Evolutionary conservation across 2,329 filamentous ascomycete species (phyloP).

Genomic region (Orbilia oligospora): DNA sequence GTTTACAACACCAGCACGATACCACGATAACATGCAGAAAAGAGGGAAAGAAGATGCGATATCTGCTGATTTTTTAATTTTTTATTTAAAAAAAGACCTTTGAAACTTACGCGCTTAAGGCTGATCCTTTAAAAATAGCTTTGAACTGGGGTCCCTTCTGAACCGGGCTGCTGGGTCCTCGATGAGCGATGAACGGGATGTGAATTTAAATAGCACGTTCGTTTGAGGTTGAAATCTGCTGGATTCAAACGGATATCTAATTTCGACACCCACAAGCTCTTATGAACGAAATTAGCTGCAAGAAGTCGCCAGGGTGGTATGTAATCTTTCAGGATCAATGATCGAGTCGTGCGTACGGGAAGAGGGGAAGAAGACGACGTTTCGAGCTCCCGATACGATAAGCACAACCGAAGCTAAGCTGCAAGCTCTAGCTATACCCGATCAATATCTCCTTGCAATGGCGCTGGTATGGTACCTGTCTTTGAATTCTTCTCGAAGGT

Average conservation of each 20-base stretch:
- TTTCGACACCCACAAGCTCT: conserved; percentile 6
- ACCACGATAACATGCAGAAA: conserved; percentile 4
- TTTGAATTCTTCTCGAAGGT: conserved; percentile 28
- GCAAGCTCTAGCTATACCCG: conserved; percentile 51
- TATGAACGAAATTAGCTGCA: conserved; percentile 2
- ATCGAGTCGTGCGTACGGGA: conserved; percentile 4
- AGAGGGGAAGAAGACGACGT: conserved; percentile 19
- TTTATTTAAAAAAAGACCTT: not conserved
- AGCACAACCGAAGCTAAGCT: conserved; percentile 58
- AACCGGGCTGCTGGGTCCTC: conserved; percentile 27
- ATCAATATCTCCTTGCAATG: conserved; percentile 29
- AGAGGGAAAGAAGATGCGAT: conserved; percentile 22
- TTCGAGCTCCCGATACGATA: conserved; percentile 58
- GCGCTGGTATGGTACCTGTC: conserved; percentile 20
- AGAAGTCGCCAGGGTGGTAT: conserved; percentile 26
- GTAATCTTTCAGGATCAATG: conserved; percentile 7
- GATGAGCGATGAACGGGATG: not conserved
- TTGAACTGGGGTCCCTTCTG: conserved; percentile 10
- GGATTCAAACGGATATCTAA: conserved; percentile 8
- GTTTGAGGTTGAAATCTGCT: conserved; percentile 17
- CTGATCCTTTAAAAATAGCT: conserved; percentile 55
- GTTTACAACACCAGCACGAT: conserved; percentile 2
- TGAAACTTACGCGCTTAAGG: conserved; percentile 61
- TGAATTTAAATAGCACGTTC: conserved; percentile 10
- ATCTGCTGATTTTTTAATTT: too few species aligned